These are phyloP conservation scores for Solanum pennellii DNA, from an alignment of 257 asterid species.

Conservation along the genomic window DNA sequence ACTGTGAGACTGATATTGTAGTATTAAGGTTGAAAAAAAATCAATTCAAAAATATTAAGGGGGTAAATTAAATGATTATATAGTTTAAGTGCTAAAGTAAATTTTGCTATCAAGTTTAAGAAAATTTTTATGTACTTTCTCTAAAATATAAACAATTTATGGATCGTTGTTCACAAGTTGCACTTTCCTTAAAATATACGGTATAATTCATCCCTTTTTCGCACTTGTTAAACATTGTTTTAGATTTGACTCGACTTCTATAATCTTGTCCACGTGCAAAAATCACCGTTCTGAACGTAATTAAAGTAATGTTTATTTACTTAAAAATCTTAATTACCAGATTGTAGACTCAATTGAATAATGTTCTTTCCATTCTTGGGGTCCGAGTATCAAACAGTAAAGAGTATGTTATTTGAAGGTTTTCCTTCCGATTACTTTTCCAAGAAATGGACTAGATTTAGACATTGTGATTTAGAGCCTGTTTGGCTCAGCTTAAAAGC, in stretches of 20 bases:
- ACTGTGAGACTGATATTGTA: no score
- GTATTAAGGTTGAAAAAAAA: no score
- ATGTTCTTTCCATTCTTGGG: background rate
- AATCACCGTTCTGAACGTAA: background rate
- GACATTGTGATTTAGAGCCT: no score
- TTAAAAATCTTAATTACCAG: background rate
- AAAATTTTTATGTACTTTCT: no score
- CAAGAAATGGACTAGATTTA: no score
- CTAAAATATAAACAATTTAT: no score
- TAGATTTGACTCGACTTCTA: background rate
- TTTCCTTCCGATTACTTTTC: background rate
- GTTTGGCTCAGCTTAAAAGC: no score
- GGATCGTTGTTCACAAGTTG: no score
- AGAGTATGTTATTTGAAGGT: background rate
- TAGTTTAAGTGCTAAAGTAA: no score
- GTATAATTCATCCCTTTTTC: background rate
- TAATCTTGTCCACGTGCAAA: background rate
- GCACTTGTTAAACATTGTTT: background rate
- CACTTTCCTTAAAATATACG: no score
- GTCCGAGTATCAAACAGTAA: background rate
- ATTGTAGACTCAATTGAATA: background rate
- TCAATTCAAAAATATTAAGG: no score
- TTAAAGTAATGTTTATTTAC: no score
- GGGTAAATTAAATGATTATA: accelerated
- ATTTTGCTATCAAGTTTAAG: accelerated